Base-by-base conservation (phyloP, 1,284 basidiomycete species). In the Inonotus hispidus region DNA sequence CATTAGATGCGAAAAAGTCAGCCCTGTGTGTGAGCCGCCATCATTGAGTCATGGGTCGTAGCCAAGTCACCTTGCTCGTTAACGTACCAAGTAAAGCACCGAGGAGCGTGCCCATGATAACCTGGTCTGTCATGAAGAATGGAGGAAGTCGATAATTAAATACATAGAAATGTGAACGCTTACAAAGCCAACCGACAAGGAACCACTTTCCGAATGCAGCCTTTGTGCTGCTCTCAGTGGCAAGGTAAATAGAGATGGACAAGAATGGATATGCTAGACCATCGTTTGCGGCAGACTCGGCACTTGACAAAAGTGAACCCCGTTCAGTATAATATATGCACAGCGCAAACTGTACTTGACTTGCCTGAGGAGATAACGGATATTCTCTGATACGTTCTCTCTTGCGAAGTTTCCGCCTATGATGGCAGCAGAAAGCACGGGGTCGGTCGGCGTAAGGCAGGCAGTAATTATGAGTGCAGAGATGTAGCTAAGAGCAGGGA, bases 231-330 rank as follows among this genome's bases (percentile, higher is more conserved):
- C 75, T 67, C 66, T 94, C 90, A 2, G 93, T 71, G 0, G 88
- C 89, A 35, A 98, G 80, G 71, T 95, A 98, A 14, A 98, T 81
- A 1, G 95, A 86, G 56, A 98, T 83, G 64, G 87, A 82, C 52
- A 98, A 79, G 72, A 98, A 98, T 0, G 95, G 95, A 72, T 96
- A 98, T 0, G 95, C 95, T 4, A 93, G 80, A 2, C 93, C 93
- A 67, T 90, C 88, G 70, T 92, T 92, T 25, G 90, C 85, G 0
- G 95, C 95, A 6, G 92, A 93, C 74, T 98, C 95, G 1, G 93
- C 94, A 2, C 92, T 61, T 32, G 32, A 35, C 16, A 35, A 84
- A 16, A 35, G 32, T 4, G 32, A 32, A 3, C 32, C 4, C 32
- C 3, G 32, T 32, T 32, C 32, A 43, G 19, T 14, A 14, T 5